phyloP scores from a whole-genome alignment of 2,329 filamentous ascomycete genomes.

The Cercospora janseana region DNA sequence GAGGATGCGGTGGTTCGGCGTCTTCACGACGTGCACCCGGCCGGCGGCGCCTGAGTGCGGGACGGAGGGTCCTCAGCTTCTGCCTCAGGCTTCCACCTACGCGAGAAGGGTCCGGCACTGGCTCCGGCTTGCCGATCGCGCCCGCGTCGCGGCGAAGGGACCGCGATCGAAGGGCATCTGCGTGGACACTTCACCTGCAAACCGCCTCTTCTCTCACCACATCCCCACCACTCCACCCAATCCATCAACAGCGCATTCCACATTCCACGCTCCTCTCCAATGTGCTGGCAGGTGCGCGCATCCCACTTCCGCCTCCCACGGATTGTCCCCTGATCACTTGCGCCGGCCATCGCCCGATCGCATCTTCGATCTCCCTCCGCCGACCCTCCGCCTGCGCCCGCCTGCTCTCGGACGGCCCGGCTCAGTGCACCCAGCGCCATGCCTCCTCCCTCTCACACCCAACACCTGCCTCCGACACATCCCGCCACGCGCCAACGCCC shows the following conservation, averaged over 20 bases:
- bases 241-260: too few relatives aligned
- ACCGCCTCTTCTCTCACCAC: neutral
- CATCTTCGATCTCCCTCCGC: slow-evolving; percentile 1
- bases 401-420: slow-evolving; percentile 3
- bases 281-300: neutral
- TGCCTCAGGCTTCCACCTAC: too few relatives aligned
- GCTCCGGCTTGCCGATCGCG: slow-evolving; percentile 1
- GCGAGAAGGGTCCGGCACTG: too few relatives aligned
- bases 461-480: slow-evolving; percentile 41
- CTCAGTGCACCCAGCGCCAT: slow-evolving; percentile 9
- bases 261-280: too few relatives aligned
- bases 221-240: slow-evolving; percentile 1
- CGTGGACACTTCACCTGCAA: neutral
- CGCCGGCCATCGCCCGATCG: slow-evolving; percentile 7
- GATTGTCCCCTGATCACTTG: slow-evolving; percentile 2
- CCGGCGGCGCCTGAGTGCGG: too few relatives aligned
- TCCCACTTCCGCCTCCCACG: neutral
- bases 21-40: too few relatives aligned
- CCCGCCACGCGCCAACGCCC: slow-evolving; percentile 39
- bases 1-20: neutral
- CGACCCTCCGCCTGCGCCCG: slow-evolving; percentile 2
- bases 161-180: neutral
- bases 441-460: slow-evolving; percentile 23
- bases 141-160: neutral
- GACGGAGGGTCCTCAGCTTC: too few relatives aligned